A percentile compares a stretch with the other conserved stretches of the same genome.
These are phyloP conservation scores for Didymella segeticola DNA, from an alignment of 2,329 filamentous ascomycete genomes.

Conservation along the genomic window DNA sequence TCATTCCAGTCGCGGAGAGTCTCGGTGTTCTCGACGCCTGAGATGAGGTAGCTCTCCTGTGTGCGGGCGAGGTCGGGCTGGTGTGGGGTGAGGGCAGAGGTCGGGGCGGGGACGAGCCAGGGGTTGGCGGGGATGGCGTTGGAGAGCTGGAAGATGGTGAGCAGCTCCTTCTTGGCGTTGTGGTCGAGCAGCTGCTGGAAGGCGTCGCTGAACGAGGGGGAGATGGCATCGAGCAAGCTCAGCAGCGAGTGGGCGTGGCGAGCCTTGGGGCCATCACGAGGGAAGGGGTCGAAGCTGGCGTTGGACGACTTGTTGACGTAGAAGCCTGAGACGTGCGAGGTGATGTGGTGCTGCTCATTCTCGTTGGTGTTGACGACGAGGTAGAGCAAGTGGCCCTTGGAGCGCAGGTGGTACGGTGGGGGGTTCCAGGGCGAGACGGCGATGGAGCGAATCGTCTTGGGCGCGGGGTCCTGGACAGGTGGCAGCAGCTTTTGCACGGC, in stretches of 20 bases:
- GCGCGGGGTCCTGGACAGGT: slow-evolving; percentile 67
- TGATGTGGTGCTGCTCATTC: slow-evolving; percentile 93
- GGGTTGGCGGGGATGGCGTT: slow-evolving; percentile 92
- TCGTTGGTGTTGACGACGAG: slow-evolving; percentile 88
- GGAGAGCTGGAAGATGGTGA: slow-evolving; percentile 93
- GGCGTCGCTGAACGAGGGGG: slow-evolving; percentile 78
- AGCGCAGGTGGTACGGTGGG: slow-evolving; percentile 86
- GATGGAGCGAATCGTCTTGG: slow-evolving; percentile 90
- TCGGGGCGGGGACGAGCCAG: slow-evolving; percentile 80
- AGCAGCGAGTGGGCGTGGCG: slow-evolving; percentile 85
- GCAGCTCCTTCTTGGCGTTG: slow-evolving; percentile 83
- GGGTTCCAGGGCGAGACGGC: slow-evolving; percentile 95
- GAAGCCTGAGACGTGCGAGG: slow-evolving; percentile 91
- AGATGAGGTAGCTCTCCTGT: slow-evolving; percentile 89
- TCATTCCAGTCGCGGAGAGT: slow-evolving; percentile 98
- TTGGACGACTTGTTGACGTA: slow-evolving; percentile 97
- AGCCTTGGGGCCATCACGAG: slow-evolving; percentile 78
- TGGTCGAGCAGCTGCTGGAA: slow-evolving; percentile 83
- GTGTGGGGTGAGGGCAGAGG: slow-evolving; percentile 71
- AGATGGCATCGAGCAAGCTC: slow-evolving; percentile 77
- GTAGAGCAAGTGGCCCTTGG: slow-evolving; percentile 92
- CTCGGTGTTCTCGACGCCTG: slow-evolving; percentile 91
- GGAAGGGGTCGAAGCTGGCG: slow-evolving; percentile 90
- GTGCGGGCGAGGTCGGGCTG: slow-evolving; percentile 84
- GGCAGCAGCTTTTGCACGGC: slow-evolving; percentile 76